Evolutionary conservation across 768 basidiomycete species (phyloP), one percentile per base, ranked within the genome.

Genomic region (Boletus patriciae): DNA sequence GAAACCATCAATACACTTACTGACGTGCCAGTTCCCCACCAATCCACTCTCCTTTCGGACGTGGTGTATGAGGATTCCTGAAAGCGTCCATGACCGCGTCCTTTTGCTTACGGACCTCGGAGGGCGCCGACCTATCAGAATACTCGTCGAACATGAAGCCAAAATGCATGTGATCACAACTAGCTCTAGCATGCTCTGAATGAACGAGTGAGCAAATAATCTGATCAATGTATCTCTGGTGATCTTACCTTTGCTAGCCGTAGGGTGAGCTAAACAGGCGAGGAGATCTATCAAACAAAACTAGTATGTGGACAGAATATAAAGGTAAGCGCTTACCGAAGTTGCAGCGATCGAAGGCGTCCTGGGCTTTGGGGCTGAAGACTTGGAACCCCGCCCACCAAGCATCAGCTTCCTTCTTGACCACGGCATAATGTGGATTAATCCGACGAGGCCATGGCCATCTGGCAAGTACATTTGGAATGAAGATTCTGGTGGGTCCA

Each of bases 141-240:
- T 77, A 75, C 59, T 81, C 78, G 60, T 84, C 83, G 60, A 77
- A 70, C 40, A 82, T 54, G 60, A 80, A 82, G 61, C 80, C 74
- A 9, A 81, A 58, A 37, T 78, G 75, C 78, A 83, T 82, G 46
- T 82, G 64, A 54, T 83, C 81, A 52, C 80, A 79, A 9, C 70
- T 73, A 12, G 73, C 67, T 12, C 77, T 70, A 38, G 65, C 46
- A 18, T 62, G 62, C 4, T 62, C 62, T 62, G 29, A 21, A 45
- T 5, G 19, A 18, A 46, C 1, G 1, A 23, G 1, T 46, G 2
- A 54, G 43, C 3, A 23, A 49, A 31, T n/a, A 11, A 21, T 15
- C 2, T 7, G 3, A 15, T 21, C n/a, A 9, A 37, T 8, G 27
- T 25, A n/a, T 10, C 13, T 9, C 4, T 6, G 36, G 10, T 15